These are phyloP conservation scores for Penicillium daleae DNA, from an alignment of 495 filamentous ascomycete species.

Conservation along the genomic window DNA sequence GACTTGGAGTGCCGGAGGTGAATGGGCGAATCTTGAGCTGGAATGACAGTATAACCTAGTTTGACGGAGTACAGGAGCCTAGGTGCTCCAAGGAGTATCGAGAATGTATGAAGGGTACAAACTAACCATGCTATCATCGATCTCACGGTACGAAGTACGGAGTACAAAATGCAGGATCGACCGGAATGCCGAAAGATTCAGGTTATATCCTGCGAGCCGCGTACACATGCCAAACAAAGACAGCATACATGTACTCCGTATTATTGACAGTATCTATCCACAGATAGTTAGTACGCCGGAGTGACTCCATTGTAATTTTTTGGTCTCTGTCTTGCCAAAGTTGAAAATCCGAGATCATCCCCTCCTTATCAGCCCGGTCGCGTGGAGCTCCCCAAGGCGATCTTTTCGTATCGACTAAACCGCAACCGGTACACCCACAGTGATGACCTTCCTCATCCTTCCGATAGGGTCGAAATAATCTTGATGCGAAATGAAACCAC, in stretches of 20 bases:
- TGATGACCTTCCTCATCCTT: not conserved
- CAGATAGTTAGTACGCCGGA: too few relatives aligned
- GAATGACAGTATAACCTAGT: not conserved
- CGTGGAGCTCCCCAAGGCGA: constrained; percentile 10
- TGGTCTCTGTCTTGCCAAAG: not conserved
- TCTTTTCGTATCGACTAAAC: constrained; percentile 21
- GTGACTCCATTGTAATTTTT: too few relatives aligned
- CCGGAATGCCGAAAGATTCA: too few relatives aligned
- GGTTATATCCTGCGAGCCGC: not conserved
- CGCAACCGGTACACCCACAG: constrained; percentile 3
- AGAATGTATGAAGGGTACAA: not conserved
- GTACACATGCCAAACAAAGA: not conserved
- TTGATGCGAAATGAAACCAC: not conserved
- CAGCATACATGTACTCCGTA: too few relatives aligned
- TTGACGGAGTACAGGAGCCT: not conserved
- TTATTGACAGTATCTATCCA: not conserved
- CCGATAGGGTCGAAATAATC: not conserved
- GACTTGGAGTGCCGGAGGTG: not conserved
- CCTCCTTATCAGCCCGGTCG: constrained; percentile 9
- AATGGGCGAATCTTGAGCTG: not conserved
- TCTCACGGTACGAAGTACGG: too few relatives aligned
- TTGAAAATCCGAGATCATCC: constrained; percentile 7
- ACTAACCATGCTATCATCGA: too few relatives aligned
- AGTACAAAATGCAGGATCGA: too few relatives aligned
- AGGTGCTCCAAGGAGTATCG: not conserved